Evolutionary conservation across 2,329 filamentous ascomycete genomes (phyloP), one percentile per base, ranked within the genome.

Genomic region (Thielaviopsis cerberus): DNA sequence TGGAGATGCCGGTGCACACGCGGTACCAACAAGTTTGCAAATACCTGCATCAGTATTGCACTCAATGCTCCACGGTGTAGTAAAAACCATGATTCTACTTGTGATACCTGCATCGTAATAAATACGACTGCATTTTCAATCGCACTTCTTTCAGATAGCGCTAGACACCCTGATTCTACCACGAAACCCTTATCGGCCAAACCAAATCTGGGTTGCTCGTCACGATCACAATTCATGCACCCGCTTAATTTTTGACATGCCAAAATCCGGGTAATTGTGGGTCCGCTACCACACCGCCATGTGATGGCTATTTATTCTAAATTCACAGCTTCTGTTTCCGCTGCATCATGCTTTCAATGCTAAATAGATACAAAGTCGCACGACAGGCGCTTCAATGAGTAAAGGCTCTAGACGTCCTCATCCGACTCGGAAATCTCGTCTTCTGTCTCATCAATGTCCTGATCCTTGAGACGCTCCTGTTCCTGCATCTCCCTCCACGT

Each of bases 401-500:
- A 30, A 34, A 57, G 27, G n/a, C 20, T 57, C 51, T 53, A 57
- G 25, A 51, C 51, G 20, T 55, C 53, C 34, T 48, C 53, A 34
- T 58, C 53, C 24, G 58, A 59, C 13, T 57, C 53, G 11, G 59
- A 58, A 20, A 53, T 27, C 48, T 57, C 54, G 22, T 61, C 59
- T 1, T 57, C 48, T 23, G 57, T 55, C 23, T 76, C 73, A 45
- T 75, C 73, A 51, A 73, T 74, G 53, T 75, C 73, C 15, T 71
- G 66, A 57, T 76, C 74, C 65, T 76, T 81, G 66, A 82, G 82
- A 62, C 76, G 76, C 64, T 83, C 79, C 63, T 94, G 88, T 69
- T 95, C 88, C 52, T 82, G 80, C 83, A 97, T 91, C 73, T 98
- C 92, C 55, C 83, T 79, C 71, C 91, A 98, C 0, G 91, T 96